phyloP scores from a whole-genome alignment of 306 rosid genomes.

The Quillaja saponaria region DNA sequence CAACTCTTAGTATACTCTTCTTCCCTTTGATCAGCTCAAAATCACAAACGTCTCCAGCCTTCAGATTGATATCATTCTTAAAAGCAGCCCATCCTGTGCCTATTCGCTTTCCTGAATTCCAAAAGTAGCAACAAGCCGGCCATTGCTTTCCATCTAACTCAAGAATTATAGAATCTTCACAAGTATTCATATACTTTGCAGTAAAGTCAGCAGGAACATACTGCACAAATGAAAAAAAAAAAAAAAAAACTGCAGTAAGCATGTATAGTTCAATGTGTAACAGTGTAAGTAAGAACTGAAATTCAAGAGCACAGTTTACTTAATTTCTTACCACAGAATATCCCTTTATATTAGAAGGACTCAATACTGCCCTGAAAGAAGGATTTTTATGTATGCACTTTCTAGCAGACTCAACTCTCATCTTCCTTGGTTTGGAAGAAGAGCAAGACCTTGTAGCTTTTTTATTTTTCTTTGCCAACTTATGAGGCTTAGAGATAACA shows the following conservation, averaged over 20 bases:
- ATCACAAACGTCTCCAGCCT: slow-evolving; percentile 31
- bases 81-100: slow-evolving; percentile 3
- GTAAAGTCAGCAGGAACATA: slow-evolving; percentile 26
- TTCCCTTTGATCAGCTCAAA: slow-evolving; percentile 40
- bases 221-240: slow-evolving; percentile 27
- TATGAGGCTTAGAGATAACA: too few relatives aligned
- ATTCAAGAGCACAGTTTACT: too few relatives aligned
- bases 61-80: slow-evolving; percentile 8
- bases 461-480: too few relatives aligned
- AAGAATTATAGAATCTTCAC: slow-evolving; percentile 9
- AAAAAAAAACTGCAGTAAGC: background rate
- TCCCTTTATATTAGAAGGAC: too few relatives aligned
- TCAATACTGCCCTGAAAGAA: too few relatives aligned
- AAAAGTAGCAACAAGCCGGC: background rate
- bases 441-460: too few relatives aligned
- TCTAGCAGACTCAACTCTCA: too few relatives aligned
- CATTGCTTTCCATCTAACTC: slow-evolving; percentile 19
- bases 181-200: slow-evolving; percentile 16
- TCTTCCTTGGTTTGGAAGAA: too few relatives aligned
- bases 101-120: background rate
- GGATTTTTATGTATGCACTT: too few relatives aligned
- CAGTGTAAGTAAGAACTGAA: too few relatives aligned
- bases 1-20: slow-evolving; percentile 24
- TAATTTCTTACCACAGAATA: too few relatives aligned
- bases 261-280: too few relatives aligned